A percentile compares a stretch with the other conserved stretches of the same genome.
These are phyloP conservation scores for Coffea canephora DNA, from an alignment of 257 asterid genomes.

Conservation along the genomic window DNA sequence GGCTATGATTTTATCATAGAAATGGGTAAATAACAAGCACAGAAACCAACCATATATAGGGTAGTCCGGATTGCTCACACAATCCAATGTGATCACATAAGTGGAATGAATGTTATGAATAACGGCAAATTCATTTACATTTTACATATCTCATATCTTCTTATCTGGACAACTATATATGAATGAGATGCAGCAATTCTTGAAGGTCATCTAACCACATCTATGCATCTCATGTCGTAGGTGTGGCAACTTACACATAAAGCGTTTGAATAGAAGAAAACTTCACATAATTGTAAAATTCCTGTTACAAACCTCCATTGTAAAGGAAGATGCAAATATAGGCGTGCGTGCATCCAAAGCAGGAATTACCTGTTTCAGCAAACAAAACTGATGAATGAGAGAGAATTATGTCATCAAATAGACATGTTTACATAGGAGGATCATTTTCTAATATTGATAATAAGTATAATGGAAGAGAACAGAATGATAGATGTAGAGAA, in stretches of 20 bases:
- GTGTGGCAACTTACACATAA: no score
- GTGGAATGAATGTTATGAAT: neutral
- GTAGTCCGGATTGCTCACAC: neutral
- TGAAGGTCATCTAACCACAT: neutral
- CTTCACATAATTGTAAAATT: slow-evolving; percentile 1
- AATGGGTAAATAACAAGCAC: neutral
- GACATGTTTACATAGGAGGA: no score
- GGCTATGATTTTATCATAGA: neutral
- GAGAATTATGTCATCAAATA: neutral
- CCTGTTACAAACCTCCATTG: slow-evolving; percentile 79
- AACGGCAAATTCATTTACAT: neutral
- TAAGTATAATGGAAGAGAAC: neutral
- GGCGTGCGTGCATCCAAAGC: slow-evolving; percentile 91
- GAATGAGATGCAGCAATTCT: slow-evolving; percentile 1
- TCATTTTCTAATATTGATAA: no score
- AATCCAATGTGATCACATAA: neutral
- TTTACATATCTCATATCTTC: neutral
- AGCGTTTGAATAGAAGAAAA: neutral
- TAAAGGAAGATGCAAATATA: slow-evolving; percentile 92
- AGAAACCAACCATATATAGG: neutral
- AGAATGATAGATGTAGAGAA: neutral
- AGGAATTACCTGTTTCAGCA: slow-evolving; percentile 76
- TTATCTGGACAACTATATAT: neutral
- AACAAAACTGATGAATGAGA: neutral
- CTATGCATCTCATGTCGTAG: neutral